phyloP scores from a whole-genome alignment of 1,284 basidiomycete genomes.

The Trichosporon ovoides region DNA sequence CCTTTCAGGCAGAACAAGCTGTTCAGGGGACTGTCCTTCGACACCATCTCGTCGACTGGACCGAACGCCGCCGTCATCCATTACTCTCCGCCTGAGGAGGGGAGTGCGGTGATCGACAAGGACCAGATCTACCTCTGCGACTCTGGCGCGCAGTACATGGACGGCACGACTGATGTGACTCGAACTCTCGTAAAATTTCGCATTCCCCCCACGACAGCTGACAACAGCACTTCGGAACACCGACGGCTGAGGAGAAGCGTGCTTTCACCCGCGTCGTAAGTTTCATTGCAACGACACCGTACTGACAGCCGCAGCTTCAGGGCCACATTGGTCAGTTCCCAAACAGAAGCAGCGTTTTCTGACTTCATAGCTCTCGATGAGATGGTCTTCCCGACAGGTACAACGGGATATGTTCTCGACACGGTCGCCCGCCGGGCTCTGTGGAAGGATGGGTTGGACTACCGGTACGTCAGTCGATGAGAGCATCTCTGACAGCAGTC shows the following conservation, averaged over 20 bases:
- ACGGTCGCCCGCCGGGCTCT: constrained; percentile 74
- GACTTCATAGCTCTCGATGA: constrained; percentile 53
- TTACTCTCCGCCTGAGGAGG: constrained; percentile 72
- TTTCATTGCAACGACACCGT: background rate
- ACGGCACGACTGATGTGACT: constrained; percentile 90
- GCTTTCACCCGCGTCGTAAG: constrained; percentile 77
- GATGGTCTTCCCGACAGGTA: constrained; percentile 78
- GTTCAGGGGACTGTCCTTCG: constrained; percentile 85
- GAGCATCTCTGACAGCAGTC: constrained; percentile 50
- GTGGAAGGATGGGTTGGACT: constrained; percentile 82
- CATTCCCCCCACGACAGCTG: background rate
- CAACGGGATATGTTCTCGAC: constrained; percentile 61
- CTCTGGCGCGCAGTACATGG: constrained; percentile 83
- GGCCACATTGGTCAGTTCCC: constrained; percentile 69
- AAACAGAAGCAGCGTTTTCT: background rate
- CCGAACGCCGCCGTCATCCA: constrained; percentile 91
- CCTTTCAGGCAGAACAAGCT: constrained; percentile 61
- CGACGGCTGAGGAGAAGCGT: constrained; percentile 73
- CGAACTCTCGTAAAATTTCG: constrained; percentile 64
- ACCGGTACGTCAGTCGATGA: constrained; percentile 42
- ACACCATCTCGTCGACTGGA: constrained; percentile 85
- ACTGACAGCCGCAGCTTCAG: constrained; percentile 57
- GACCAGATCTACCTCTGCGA: constrained; percentile 92
- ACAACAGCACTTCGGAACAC: constrained; percentile 77
- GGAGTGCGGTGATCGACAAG: constrained; percentile 68